A percentile compares a stretch with the other conserved stretches of the same genome.
Evolutionary conservation across 352 stramenopile species (phyloP).

Genomic region (Pythium graminicola): DNA sequence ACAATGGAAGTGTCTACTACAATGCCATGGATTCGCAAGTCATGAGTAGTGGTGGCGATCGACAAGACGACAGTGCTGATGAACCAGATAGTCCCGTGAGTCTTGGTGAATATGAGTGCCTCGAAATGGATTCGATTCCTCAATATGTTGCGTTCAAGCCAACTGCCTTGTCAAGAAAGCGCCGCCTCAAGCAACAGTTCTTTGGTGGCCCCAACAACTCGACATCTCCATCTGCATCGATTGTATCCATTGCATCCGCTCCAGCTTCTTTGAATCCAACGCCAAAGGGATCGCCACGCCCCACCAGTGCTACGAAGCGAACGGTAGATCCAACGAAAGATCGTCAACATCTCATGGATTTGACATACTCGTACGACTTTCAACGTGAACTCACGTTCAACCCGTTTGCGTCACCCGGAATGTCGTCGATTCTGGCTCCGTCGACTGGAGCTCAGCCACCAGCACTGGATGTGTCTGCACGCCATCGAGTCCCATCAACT

Average conservation of each 20-base stretch:
- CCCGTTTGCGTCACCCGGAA: conserved; percentile 35
- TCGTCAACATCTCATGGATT: conserved; percentile 44
- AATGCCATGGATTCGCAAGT: conserved; percentile 21
- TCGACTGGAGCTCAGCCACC: background rate
- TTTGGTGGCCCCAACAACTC: conserved; percentile 9
- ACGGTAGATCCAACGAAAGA: conserved; percentile 12
- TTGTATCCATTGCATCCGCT: conserved; percentile 5
- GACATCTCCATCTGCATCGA: conserved; percentile 8
- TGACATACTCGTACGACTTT: conserved; percentile 63
- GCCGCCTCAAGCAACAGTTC: conserved; percentile 20
- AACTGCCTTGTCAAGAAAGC: conserved; percentile 22
- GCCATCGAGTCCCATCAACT: background rate
- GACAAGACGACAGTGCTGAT: conserved; percentile 10
- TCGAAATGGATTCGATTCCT: conserved; percentile 66
- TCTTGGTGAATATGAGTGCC: conserved; percentile 61
- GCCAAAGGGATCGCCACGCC: conserved; percentile 2
- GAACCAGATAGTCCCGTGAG: conserved; percentile 44
- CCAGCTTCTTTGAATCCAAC: background rate
- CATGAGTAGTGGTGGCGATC: conserved; percentile 3
- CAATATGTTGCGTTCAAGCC: conserved; percentile 69
- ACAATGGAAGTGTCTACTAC: conserved; percentile 22
- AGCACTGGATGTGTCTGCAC: conserved; percentile 4
- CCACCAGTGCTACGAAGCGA: conserved; percentile 14
- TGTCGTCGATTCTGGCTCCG: background rate
- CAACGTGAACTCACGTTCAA: conserved; percentile 50